Evolutionary conservation across 177 flowering plant species (phyloP).

Genomic region (Vitis hybrid): DNA sequence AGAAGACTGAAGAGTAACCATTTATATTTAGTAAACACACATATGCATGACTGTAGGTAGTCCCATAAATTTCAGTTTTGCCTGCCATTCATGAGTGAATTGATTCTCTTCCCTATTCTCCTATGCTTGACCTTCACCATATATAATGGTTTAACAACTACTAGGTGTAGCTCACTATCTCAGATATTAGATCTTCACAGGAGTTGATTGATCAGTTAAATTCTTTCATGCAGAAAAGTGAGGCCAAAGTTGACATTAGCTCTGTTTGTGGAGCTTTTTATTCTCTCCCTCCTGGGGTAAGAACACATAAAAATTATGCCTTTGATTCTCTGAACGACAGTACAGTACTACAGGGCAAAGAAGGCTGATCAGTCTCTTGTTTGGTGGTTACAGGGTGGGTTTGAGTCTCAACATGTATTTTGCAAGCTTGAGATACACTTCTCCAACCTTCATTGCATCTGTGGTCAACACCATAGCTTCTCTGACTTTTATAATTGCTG

Average conservation of each 20-base stretch:
- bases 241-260: slow-evolving; percentile 76
- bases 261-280: slow-evolving; percentile 55
- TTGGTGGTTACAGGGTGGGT: slow-evolving; percentile 55
- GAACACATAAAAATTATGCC: not conserved
- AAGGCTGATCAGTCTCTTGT: not conserved
- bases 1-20: too few species aligned
- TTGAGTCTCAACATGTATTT: slow-evolving; percentile 76
- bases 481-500: slow-evolving; percentile 71
- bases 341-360: not conserved
- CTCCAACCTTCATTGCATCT: slow-evolving; percentile 70
- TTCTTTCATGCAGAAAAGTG: slow-evolving; percentile 46
- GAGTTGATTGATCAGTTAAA: not conserved
- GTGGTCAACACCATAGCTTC: slow-evolving; percentile 67
- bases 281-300: slow-evolving; percentile 80
- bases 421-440: slow-evolving; percentile 75
- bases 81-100: too few species aligned
- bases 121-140: too few species aligned
- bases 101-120: too few species aligned
- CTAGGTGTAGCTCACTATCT: too few species aligned
- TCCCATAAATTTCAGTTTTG: too few species aligned
- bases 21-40: too few species aligned
- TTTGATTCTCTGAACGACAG: not conserved
- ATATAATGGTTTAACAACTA: too few species aligned
- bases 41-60: too few species aligned
- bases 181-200: not conserved